These are phyloP conservation scores for Furculomyces boomerangus DNA, from an alignment of 371 early-diverging fungal species.

Conservation along the genomic window DNA sequence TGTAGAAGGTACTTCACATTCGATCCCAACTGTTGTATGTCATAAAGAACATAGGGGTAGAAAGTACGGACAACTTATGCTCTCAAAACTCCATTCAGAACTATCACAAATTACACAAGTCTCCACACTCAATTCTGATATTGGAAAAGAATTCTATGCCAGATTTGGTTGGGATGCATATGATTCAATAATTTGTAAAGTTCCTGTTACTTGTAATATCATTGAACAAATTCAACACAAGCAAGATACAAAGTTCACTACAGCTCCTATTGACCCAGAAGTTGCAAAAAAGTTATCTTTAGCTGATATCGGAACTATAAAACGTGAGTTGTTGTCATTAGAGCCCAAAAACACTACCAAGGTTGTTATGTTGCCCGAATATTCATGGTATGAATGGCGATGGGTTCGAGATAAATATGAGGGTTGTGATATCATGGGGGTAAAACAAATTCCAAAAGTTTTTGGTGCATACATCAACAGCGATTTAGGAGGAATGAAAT, in stretches of 20 bases:
- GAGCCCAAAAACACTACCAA: background rate
- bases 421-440: background rate
- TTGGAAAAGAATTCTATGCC: background rate
- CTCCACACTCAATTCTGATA: background rate
- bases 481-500: background rate
- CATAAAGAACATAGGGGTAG: background rate
- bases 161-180: background rate
- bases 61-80: background rate
- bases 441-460: background rate
- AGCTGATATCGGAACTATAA: background rate
- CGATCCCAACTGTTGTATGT: background rate
- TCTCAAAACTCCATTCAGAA: background rate
- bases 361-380: background rate
- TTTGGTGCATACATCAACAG: background rate
- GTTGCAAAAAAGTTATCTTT: background rate
- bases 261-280: background rate
- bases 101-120: background rate
- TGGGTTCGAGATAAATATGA: slow-evolving; percentile 1
- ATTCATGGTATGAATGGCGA: background rate
- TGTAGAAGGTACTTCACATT: background rate
- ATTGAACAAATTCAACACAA: background rate
- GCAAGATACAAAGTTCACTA: background rate
- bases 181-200: background rate
- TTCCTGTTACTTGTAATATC: background rate
- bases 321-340: background rate